These are phyloP conservation scores for Xylaria sp. DNA, from an alignment of 2,329 filamentous ascomycete species.

Conservation along the genomic window DNA sequence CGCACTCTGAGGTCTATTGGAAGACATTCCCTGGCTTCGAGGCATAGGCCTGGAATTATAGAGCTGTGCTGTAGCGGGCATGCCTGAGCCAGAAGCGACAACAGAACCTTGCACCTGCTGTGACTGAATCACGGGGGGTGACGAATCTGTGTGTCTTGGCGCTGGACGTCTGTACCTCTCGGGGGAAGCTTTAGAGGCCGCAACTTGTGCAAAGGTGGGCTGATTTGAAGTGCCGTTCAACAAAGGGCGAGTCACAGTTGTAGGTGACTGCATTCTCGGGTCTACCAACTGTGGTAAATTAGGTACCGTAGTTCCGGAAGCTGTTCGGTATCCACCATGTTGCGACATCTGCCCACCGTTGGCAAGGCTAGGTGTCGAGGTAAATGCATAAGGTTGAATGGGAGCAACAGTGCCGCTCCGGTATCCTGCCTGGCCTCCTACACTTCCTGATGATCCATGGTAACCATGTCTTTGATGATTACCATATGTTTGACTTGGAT, in stretches of 20 bases:
- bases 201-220: conserved; percentile 66
- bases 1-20: conserved; percentile 64
- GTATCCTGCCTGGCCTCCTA: conserved; percentile 59
- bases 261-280: conserved; percentile 54
- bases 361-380: conserved; percentile 72
- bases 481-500: conserved; percentile 63
- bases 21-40: conserved; percentile 50
- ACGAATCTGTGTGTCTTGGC: conserved; percentile 64
- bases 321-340: conserved; percentile 58
- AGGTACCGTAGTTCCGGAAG: conserved; percentile 57
- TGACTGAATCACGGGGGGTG: conserved; percentile 47
- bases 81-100: conserved; percentile 62
- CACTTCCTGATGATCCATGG: conserved; percentile 61
- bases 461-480: conserved; percentile 61
- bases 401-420: conserved; percentile 65
- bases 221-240: conserved; percentile 55
- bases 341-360: conserved; percentile 64
- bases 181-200: conserved; percentile 73
- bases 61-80: conserved; percentile 65
- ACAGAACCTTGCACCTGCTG: conserved; percentile 52
- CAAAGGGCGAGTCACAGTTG: conserved; percentile 55
- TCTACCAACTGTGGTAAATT: conserved; percentile 55
- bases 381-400: conserved; percentile 82
- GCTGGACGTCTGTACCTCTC: conserved; percentile 83
- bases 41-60: conserved; percentile 58